phyloP scores from a whole-genome alignment of 75 land plant species.

The Pinus taeda region DNA sequence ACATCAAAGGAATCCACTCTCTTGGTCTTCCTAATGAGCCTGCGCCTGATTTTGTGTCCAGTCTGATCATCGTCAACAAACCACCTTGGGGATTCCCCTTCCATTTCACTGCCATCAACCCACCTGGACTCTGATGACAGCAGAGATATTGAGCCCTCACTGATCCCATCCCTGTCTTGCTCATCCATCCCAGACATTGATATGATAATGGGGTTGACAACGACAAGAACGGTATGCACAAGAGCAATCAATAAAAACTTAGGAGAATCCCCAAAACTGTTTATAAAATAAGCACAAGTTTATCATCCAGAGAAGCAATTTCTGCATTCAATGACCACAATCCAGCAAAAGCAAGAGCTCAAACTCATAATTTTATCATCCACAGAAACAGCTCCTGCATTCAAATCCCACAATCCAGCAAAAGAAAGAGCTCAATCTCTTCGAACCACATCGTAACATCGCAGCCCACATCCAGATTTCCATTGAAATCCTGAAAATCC shows the following conservation, averaged over 20 bases:
- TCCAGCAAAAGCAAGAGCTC: slow-evolving; percentile 8
- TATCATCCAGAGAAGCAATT: not conserved
- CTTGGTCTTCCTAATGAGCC: slow-evolving; percentile 48
- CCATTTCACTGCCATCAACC: slow-evolving; percentile 83
- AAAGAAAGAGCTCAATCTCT: slow-evolving; percentile 8
- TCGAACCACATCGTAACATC: slow-evolving; percentile 9
- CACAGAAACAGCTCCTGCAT: slow-evolving; percentile 1
- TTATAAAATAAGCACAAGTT: too few species aligned
- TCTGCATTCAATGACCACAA: slow-evolving; percentile 5
- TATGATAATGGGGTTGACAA: too few species aligned
- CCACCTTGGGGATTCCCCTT: slow-evolving; percentile 47
- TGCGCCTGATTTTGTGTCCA: slow-evolving; percentile 21
- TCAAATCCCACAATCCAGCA: slow-evolving; percentile 14
- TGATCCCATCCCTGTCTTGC: slow-evolving; percentile 1
- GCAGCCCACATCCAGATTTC: slow-evolving; percentile 2
- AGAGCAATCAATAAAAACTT: too few species aligned
- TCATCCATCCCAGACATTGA: not conserved
- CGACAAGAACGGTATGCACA: too few species aligned
- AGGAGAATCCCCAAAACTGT: too few species aligned
- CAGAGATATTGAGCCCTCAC: not conserved
- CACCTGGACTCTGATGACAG: slow-evolving; percentile 29
- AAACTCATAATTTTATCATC: not conserved
- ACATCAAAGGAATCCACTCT: slow-evolving; percentile 73
- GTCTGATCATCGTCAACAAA: slow-evolving; percentile 26
- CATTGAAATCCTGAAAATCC: not conserved